Evolutionary conservation across 2,329 filamentous ascomycete genomes (phyloP).

Genomic region (Talaromyces funiculosus): DNA sequence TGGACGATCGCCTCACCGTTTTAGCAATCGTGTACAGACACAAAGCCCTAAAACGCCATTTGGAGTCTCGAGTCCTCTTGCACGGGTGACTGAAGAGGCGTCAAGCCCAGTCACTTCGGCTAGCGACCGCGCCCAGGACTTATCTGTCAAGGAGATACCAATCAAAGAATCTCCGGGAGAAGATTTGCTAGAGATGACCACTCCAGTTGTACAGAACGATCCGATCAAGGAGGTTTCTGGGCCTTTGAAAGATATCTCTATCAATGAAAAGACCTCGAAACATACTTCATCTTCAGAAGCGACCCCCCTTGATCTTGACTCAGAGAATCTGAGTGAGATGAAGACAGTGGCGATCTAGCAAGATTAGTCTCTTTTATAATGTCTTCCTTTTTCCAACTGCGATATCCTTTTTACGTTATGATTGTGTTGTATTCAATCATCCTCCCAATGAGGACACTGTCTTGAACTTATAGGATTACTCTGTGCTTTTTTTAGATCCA

Average conservation of each 20-base stretch:
- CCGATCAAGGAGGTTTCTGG: neutral
- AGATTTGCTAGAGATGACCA: conserved; percentile 38
- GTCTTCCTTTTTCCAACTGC: neutral
- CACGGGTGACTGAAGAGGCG: conserved; percentile 43
- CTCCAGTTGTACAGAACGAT: conserved; percentile 26
- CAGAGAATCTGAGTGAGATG: conserved; percentile 42
- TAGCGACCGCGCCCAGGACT: conserved; percentile 30
- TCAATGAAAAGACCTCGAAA: conserved; percentile 28
- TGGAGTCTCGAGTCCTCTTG: conserved; percentile 41
- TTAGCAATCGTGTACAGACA: conserved; percentile 37
- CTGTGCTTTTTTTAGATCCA: conserved; percentile 9
- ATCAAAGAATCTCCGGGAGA: conserved; percentile 28
- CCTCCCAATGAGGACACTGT: conserved; percentile 9
- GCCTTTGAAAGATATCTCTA: conserved; percentile 24
- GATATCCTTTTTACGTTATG: conserved; percentile 11
- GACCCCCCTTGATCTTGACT: conserved; percentile 29
- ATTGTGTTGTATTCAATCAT: conserved; percentile 5
- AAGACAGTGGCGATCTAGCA: conserved; percentile 43
- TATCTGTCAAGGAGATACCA: conserved; percentile 23
- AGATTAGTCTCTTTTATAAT: neutral
- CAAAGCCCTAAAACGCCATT: conserved; percentile 42
- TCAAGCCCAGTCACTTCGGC: conserved; percentile 30
- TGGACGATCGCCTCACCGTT: conserved; percentile 45
- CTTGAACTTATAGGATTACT: conserved; percentile 11
- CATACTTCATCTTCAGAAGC: conserved; percentile 22